Base-by-base conservation (phyloP, 2,329 filamentous ascomycete species). In the Ceratocystis cacaofunesta region DNA sequence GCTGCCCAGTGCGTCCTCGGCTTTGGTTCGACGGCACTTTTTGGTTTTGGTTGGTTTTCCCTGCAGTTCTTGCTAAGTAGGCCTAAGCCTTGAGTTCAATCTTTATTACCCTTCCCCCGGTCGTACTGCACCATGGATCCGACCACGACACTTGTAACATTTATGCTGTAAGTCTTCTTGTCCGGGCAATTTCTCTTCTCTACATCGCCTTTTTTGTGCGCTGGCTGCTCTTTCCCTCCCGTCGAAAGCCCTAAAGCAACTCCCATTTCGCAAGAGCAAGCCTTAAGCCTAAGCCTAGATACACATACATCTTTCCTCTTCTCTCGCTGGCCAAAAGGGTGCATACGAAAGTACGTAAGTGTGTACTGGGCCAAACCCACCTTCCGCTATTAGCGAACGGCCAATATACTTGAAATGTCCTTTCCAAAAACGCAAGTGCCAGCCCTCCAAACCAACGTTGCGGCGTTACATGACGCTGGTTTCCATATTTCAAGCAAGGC, bases 141-240 rank as follows among this genome's bases (percentile, higher is more conserved):
- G 64, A 78, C 78, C 52, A 87, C 85, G 25, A 85, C 85, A 67
- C 82, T 88, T 70, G 80, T 87, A 72, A 87, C 85, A 68, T 88
- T 88, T 73, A 79, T 85, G 75, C 75, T 86, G 84, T 86, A 77
- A 82, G 83, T 84, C 12, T 36, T 55, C 46, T 22, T 25, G 22
- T 17, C 36, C 55, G 17, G 17, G 36, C 22, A 55, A 22, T 32
- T 41, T 52, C n/a, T 36, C 19, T 52, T 52, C 41, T 46, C 2
- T 25, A 30, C n/a, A n/a, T 62, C 5, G 44, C 10, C 7, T 17
- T 62, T 44, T 48, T 46, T 62, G 43, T 30, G 15, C 19, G 22
- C 32, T 58, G 43, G 50, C 28, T 10, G 32, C n/a, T 43, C 36
- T 32, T 50, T 61, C 8, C 48, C 15, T 61, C n/a, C 32, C 12